phyloP scores from a whole-genome alignment of 2,329 filamentous ascomycete genomes.

The Fusarium phyllophilum region DNA sequence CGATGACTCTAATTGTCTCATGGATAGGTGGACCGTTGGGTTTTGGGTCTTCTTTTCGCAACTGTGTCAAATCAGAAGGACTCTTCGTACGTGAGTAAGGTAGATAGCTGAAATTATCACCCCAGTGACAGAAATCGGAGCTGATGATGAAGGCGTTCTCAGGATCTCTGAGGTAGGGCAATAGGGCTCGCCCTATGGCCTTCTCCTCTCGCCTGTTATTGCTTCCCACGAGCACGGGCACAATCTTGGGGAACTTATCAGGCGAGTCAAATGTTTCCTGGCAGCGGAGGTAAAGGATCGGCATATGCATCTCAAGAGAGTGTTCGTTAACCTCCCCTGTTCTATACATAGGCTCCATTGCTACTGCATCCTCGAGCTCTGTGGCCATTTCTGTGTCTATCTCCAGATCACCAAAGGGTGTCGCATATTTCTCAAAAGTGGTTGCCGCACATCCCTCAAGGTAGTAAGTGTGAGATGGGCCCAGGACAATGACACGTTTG shows the following conservation, averaged over 20 bases:
- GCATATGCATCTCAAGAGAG: constrained; percentile 95
- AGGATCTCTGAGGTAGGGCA: constrained; percentile 80
- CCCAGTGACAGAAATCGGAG: constrained; percentile 99
- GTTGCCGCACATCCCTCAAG: constrained; percentile 82
- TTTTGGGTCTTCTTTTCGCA: constrained; percentile 45
- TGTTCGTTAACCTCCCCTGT: constrained; percentile 65
- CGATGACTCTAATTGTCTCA: constrained; percentile 83
- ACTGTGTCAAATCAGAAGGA: constrained; percentile 53
- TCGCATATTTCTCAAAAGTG: constrained; percentile 74
- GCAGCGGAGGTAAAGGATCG: constrained; percentile 86
- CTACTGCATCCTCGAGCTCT: constrained; percentile 54
- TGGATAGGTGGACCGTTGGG: constrained; percentile 70
- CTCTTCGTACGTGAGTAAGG: constrained; percentile 69
- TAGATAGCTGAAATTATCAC: constrained; percentile 80
- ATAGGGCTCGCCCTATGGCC: constrained; percentile 74
- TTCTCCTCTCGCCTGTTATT: constrained; percentile 73
- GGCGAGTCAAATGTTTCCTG: constrained; percentile 60
- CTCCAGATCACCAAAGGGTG: constrained; percentile 75
- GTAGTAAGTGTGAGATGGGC: constrained; percentile 90
- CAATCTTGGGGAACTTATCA: constrained; percentile 74
- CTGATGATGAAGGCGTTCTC: constrained; percentile 86
- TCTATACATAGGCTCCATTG: constrained; percentile 66
- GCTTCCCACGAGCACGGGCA: constrained; percentile 88
- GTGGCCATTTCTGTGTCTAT: constrained; percentile 69
- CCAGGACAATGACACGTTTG: constrained; percentile 91